Conservation (phyloP, 2,329 filamentous ascomycete genomes). For the Aspergillus bombycis region DNA sequence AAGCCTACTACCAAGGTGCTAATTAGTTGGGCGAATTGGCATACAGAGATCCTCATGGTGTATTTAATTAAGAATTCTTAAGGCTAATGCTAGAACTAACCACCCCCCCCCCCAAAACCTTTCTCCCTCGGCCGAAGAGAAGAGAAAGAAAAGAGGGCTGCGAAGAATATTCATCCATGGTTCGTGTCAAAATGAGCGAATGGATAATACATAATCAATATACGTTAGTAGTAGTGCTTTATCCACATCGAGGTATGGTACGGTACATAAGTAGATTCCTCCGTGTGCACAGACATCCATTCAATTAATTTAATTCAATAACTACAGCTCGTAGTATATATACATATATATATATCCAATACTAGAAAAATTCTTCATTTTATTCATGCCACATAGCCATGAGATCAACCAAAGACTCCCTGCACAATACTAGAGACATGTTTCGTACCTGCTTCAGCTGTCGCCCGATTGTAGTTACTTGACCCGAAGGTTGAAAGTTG, state of each 20-base stretch:
- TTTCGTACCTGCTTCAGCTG: slow-evolving; percentile 1
- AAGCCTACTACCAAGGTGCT: not conserved
- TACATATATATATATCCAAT: not conserved
- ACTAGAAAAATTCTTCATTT: not conserved
- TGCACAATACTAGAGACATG: not conserved
- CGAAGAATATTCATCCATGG: not conserved
- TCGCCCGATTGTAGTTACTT: not conserved
- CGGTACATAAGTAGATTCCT: too few species aligned
- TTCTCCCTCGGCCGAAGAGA: too few species aligned
- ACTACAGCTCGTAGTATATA: not conserved
- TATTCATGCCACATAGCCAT: not conserved
- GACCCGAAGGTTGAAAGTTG: slow-evolving; percentile 8
- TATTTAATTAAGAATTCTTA: not conserved
- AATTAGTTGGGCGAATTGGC: not conserved
- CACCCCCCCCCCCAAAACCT: too few species aligned
- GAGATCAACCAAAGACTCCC: not conserved
- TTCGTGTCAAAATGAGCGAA: not conserved
- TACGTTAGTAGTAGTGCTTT: too few species aligned
- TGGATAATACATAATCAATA: not conserved
- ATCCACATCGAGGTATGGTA: too few species aligned
- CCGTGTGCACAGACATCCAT: not conserved
- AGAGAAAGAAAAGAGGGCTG: too few species aligned
- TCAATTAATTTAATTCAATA: not conserved
- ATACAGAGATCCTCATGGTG: not conserved
- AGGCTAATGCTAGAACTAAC: not conserved